Conservation (phyloP, 2,329 filamentous ascomycete species). For the Periconia digitata region DNA sequence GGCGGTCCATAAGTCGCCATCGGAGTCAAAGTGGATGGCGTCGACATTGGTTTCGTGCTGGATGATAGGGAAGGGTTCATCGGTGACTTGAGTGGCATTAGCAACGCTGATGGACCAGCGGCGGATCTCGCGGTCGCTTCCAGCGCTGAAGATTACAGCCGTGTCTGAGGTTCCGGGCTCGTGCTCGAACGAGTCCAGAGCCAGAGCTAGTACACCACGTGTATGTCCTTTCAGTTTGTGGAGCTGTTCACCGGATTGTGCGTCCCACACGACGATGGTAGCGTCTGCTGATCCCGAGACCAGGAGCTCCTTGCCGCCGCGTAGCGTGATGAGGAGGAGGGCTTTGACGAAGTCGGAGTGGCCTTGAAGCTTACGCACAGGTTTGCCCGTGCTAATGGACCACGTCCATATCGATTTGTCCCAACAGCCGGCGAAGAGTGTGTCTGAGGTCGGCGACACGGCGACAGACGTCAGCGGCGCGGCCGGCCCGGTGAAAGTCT, state of each 20-base stretch:
- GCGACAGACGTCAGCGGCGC: slow-evolving; percentile 64
- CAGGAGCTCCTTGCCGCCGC: slow-evolving; percentile 57
- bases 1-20: slow-evolving; percentile 84
- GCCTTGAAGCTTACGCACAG: slow-evolving; percentile 65
- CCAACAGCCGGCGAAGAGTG: slow-evolving; percentile 87
- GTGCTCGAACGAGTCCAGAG: slow-evolving; percentile 63
- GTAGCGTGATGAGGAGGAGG: slow-evolving; percentile 63
- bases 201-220: slow-evolving; percentile 78
- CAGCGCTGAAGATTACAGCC: slow-evolving; percentile 72
- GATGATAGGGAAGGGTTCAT: slow-evolving; percentile 60
- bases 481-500: slow-evolving; percentile 69
- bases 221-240: slow-evolving; percentile 77
- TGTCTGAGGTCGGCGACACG: slow-evolving; percentile 40
- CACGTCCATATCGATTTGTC: slow-evolving; percentile 91
- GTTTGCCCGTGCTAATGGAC: slow-evolving; percentile 52
- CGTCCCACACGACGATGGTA: slow-evolving; percentile 73
- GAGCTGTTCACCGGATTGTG: slow-evolving; percentile 65
- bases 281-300: slow-evolving; percentile 52
- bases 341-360: slow-evolving; percentile 93
- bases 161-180: slow-evolving; percentile 25
- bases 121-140: slow-evolving; percentile 65
- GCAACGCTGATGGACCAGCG: slow-evolving; percentile 64
- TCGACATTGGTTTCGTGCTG: slow-evolving; percentile 93
- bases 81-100: slow-evolving; percentile 24
- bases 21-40: slow-evolving; percentile 70